Evolutionary conservation across 805 yeast genomes (phyloP).

Genomic region (Saccharomycopsis sp.): DNA sequence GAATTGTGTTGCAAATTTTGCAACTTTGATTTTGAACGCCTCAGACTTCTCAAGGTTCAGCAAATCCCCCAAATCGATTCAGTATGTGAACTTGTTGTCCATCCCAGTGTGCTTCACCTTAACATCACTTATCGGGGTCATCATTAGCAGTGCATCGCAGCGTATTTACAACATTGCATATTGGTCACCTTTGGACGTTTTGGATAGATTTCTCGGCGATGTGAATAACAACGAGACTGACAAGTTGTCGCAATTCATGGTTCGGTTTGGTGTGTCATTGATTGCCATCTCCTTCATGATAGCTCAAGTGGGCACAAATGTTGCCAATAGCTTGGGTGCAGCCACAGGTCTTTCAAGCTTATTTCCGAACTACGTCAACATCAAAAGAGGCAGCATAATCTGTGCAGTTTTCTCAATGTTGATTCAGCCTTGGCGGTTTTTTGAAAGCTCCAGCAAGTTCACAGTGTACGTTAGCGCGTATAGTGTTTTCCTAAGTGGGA

Average conservation of each 20-base stretch:
- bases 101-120: slow-evolving; percentile 66
- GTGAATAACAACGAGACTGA: slow-evolving; percentile 6
- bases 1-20: slow-evolving; percentile 74
- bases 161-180: slow-evolving; percentile 6
- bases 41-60: slow-evolving; percentile 81
- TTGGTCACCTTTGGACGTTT: slow-evolving; percentile 39
- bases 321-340: slow-evolving; percentile 54
- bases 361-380: slow-evolving; percentile 49
- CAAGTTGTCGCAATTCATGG: slow-evolving; percentile 27
- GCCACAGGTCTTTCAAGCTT: slow-evolving; percentile 50
- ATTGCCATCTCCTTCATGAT: slow-evolving; percentile 54
- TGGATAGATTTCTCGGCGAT: slow-evolving; percentile 31
- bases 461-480: slow-evolving; percentile 74
- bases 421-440: slow-evolving; percentile 64
- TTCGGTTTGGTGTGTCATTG: slow-evolving; percentile 68
- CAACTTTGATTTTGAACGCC: slow-evolving; percentile 76
- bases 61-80: slow-evolving; percentile 35
- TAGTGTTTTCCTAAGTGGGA: slow-evolving; percentile 71
- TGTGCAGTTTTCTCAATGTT: slow-evolving; percentile 29
- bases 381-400: slow-evolving; percentile 41
- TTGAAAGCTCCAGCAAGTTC: slow-evolving; percentile 59
- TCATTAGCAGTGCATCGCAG: slow-evolving; percentile 55
- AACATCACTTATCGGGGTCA: slow-evolving; percentile 70
- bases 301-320: slow-evolving; percentile 72
- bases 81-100: slow-evolving; percentile 45